Percentiles rank a stretch among this genome's conserved stretches.
Evolutionary conservation across 805 yeast genomes (phyloP).

Genomic region (Candida krabiensis): DNA sequence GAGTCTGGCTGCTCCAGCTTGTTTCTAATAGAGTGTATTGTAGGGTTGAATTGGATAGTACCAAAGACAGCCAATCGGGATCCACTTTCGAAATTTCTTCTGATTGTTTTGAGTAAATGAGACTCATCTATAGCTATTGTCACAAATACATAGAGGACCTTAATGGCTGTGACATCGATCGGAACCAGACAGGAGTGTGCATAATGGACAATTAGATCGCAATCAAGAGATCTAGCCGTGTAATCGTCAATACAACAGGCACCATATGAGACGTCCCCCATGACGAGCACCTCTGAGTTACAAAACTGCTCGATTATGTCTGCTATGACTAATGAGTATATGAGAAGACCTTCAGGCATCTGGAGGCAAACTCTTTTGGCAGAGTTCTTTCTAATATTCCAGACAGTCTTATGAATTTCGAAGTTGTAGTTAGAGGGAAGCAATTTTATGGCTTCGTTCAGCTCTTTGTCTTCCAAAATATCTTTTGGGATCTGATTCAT

Average conservation of each 20-base stretch:
- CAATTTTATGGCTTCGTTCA: conserved; percentile 79
- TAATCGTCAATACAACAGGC: conserved; percentile 98
- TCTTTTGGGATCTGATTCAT: conserved; percentile 88
- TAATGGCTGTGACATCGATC: conserved; percentile 84
- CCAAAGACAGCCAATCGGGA: conserved; percentile 82
- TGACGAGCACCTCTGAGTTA: conserved; percentile 79
- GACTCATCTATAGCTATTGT: conserved; percentile 85
- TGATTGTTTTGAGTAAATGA: conserved; percentile 76
- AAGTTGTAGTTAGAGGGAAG: conserved; percentile 92
- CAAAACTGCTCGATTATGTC: conserved; percentile 94
- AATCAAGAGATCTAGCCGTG: conserved; percentile 88
- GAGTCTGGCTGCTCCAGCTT: conserved; percentile 45
- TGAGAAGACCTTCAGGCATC: conserved; percentile 94
- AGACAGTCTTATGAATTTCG: conserved; percentile 92
- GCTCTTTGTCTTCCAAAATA: conserved; percentile 72
- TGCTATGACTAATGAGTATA: conserved; percentile 84
- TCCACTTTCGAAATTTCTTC: conserved; percentile 64
- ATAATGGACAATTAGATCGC: conserved; percentile 93
- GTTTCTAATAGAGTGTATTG: conserved; percentile 75
- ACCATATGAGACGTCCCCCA: conserved; percentile 99
- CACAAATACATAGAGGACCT: conserved; percentile 92
- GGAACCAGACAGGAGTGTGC: conserved; percentile 98
- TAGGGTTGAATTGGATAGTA: conserved; percentile 95
- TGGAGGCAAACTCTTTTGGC: conserved; percentile 90
- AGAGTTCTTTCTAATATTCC: conserved; percentile 76